Percentiles rank a stretch among this genome's conserved stretches.
Conservation (phyloP, 192 early-diverging fungal genomes). For the Mortierella antarctica region DNA sequence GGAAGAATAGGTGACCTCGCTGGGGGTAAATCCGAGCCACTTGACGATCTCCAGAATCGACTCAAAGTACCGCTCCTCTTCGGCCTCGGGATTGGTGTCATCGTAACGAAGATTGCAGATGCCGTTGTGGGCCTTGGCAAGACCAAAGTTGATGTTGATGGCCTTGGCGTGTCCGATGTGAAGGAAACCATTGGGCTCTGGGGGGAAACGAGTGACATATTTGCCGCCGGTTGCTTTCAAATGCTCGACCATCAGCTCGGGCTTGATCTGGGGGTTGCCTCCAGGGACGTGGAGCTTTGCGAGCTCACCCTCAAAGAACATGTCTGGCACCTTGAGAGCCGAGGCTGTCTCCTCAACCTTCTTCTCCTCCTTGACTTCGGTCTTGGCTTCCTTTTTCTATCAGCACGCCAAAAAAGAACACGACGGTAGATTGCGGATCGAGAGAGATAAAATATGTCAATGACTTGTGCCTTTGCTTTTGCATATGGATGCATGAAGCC, state of each 20-base stretch:
- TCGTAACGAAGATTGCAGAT: slow-evolving; percentile 86
- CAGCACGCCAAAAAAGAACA: not conserved
- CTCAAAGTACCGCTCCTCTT: slow-evolving; percentile 95
- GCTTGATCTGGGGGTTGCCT: slow-evolving; percentile 96
- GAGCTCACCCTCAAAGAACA: slow-evolving; percentile 95
- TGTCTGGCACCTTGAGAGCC: slow-evolving; percentile 62
- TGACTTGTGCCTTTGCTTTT: not conserved
- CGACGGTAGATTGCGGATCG: not conserved
- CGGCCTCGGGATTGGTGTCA: slow-evolving; percentile 81
- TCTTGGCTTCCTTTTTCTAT: slow-evolving; percentile 73
- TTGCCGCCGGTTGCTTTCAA: slow-evolving; percentile 89
- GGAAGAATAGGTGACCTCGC: slow-evolving; percentile 94
- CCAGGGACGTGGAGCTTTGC: slow-evolving; percentile 93
- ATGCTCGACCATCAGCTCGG: slow-evolving; percentile 90
- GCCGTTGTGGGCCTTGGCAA: slow-evolving; percentile 90
- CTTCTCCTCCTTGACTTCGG: slow-evolving; percentile 48
- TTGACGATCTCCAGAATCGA: slow-evolving; percentile 93
- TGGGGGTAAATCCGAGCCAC: slow-evolving; percentile 97
- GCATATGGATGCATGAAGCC: not conserved
- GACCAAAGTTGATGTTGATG: slow-evolving; percentile 99
- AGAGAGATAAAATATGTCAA: not conserved
- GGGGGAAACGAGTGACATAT: slow-evolving; percentile 98
- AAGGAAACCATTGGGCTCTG: slow-evolving; percentile 98
- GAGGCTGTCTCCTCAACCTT: slow-evolving; percentile 42
- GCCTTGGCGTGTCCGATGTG: slow-evolving; percentile 99